Base-by-base conservation (phyloP, 768 basidiomycete genomes). In the Naganishia onofrii region DNA sequence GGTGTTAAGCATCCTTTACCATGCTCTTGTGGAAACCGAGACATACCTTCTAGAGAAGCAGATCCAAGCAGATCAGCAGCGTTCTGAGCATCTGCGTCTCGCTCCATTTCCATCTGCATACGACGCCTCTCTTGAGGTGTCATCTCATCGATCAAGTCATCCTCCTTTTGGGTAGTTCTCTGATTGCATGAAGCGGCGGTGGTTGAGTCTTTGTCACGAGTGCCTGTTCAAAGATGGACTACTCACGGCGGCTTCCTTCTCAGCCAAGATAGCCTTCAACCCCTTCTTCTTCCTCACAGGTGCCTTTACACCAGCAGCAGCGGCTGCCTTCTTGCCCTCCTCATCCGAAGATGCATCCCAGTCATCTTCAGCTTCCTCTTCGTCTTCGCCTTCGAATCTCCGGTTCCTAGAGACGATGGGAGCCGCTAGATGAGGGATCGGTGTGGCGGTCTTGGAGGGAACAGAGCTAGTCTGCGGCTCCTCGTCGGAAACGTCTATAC, bases 311-410 rank as follows among this genome's bases (percentile, higher is more conserved):
- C 82, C 79, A 8, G 84, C 80, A 5, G 83, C 77, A 1, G 85
- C 66, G 51, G 84, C 80, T 6, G 84, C 81, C 71, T 83, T 84
- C 76, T 84, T 83, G 66, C 88, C 86, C 66, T 91, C 91, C 46
- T 89, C 89, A 7, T 87, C 87, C 0, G 90, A 90, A 38, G 60
- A 63, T 29, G 84, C 90, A 75, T 98, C 94, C 95, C 95, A 98
- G 81, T 96, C 94, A 81, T 91, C 93, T 92, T 95, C 86, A 15
- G 88, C 88, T 0, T 94, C 92, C 76, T 75, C 65, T 28, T 90
- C 90, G 76, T 96, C 94, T 80, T 97, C 94, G 56, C 90, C 94
- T 71, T 88, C 89, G 89, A 90, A 96, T 81, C 89, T 91, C 70
- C 82, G 85, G 80, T 85, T 88, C 66, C 76, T 82, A 19, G 76